A percentile compares a stretch with the other conserved stretches of the same genome.
Conservation (phyloP, 139 green algal species). For the Spirogloea muscicola region DNA sequence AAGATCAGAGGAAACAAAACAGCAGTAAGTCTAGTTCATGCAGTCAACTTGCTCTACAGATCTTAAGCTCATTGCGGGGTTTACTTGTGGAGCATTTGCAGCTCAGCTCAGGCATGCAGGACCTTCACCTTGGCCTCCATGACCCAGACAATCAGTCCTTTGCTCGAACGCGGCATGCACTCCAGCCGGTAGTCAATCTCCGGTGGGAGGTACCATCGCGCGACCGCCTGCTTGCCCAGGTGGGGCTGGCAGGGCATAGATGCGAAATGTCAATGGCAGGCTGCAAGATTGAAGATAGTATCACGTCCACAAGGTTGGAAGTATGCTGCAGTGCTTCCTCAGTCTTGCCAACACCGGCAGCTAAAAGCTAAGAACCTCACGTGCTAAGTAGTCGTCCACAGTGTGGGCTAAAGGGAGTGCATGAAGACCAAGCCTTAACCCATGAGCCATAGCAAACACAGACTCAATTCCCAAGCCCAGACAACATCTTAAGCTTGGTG, state of each 20-base stretch:
- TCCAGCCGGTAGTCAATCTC: conserved; percentile 31
- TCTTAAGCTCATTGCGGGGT: background rate
- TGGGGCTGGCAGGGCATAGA: conserved; percentile 23
- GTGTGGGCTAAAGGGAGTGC: too few relatives aligned
- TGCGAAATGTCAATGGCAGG: too few relatives aligned
- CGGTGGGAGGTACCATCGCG: conserved; percentile 18
- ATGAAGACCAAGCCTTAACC: too few relatives aligned
- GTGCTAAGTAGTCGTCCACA: too few relatives aligned
- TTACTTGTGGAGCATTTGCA: background rate
- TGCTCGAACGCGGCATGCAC: conserved; percentile 12
- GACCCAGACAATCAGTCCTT: conserved; percentile 44
- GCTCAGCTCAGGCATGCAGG: background rate
- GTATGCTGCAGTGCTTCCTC: too few relatives aligned
- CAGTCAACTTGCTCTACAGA: background rate
- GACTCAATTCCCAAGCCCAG: too few relatives aligned
- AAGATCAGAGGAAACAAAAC: background rate
- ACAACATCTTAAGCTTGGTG: too few relatives aligned
- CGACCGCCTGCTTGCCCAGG: conserved; percentile 35
- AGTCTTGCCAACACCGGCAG: too few relatives aligned
- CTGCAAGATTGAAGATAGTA: too few relatives aligned
- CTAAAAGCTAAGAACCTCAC: too few relatives aligned
- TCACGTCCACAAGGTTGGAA: too few relatives aligned
- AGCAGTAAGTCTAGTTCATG: background rate
- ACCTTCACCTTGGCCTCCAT: conserved; percentile 38
- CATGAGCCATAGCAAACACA: too few relatives aligned